Evolutionary conservation across 2,329 filamentous ascomycete genomes (phyloP).

Genomic region (Exophiala sideris): DNA sequence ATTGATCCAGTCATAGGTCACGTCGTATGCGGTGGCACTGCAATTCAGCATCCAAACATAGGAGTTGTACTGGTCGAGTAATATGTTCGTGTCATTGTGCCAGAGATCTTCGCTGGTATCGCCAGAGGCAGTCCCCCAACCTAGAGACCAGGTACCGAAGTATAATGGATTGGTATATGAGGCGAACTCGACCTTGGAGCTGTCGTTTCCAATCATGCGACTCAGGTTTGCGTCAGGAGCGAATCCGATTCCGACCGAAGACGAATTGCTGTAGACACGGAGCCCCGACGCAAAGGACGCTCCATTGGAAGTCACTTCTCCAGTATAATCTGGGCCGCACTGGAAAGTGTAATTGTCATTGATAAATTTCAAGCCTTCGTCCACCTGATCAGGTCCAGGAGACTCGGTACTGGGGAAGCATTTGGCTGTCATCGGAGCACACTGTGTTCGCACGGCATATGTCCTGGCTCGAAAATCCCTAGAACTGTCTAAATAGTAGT

Average conservation of each 20-base stretch:
- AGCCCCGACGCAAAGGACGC: slow-evolving; percentile 68
- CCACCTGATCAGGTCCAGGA: not conserved
- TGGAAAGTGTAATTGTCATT: slow-evolving; percentile 32
- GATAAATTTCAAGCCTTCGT: not conserved
- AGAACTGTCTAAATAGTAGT: not conserved
- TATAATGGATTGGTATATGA: not conserved
- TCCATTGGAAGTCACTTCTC: slow-evolving; percentile 66
- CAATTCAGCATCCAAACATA: slow-evolving; percentile 2
- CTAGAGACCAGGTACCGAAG: slow-evolving; percentile 1
- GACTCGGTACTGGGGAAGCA: not conserved
- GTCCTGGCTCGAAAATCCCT: slow-evolving; percentile 12
- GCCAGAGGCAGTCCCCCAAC: not conserved
- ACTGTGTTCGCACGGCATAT: slow-evolving; percentile 5
- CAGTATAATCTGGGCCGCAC: slow-evolving; percentile 49
- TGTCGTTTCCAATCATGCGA: not conserved
- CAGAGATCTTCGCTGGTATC: not conserved
- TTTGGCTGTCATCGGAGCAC: not conserved
- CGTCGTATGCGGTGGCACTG: not conserved
- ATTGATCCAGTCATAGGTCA: not conserved
- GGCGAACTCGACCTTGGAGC: not conserved
- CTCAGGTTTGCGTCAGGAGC: not conserved
- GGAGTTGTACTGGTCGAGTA: not conserved
- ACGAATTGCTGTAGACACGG: slow-evolving; percentile 43
- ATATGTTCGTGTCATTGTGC: not conserved
- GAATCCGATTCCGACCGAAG: slow-evolving; percentile 54